A percentile compares a stretch with the other conserved stretches of the same genome.
phyloP scores from a whole-genome alignment of 805 yeast genomes.

The Tetrapisispora taiwanensis region DNA sequence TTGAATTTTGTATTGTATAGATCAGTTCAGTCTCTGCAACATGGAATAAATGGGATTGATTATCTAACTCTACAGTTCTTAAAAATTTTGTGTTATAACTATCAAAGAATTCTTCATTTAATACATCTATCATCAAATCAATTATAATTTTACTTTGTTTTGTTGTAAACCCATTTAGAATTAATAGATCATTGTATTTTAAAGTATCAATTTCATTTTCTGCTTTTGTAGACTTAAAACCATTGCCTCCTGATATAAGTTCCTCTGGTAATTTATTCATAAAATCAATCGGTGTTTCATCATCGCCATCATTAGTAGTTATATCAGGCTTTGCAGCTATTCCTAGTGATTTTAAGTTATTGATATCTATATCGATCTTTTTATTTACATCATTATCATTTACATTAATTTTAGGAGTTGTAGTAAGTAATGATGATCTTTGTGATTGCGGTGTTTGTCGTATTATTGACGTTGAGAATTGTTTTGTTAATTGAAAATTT shows the following conservation, averaged over 20 bases:
- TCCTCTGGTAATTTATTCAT: constrained; percentile 24
- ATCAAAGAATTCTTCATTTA: constrained; percentile 34
- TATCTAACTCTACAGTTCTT: constrained; percentile 59
- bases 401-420: not conserved
- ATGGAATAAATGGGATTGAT: constrained; percentile 78
- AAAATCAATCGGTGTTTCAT: constrained; percentile 8
- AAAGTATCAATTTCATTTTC: constrained; percentile 25
- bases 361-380: too few relatives aligned
- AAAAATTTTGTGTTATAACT: constrained; percentile 31
- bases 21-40: constrained; percentile 84
- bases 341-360: not conserved
- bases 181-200: constrained; percentile 11
- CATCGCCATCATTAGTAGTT: not conserved
- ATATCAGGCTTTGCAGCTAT: not conserved
- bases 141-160: constrained; percentile 19
- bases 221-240: constrained; percentile 22
- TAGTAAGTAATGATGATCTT: not conserved
- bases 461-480: not conserved
- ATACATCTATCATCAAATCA: constrained; percentile 28
- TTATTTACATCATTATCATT: not conserved
- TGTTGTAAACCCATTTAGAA: constrained; percentile 14
- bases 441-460: not conserved
- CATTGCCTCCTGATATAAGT: constrained; percentile 22
- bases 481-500: not conserved
- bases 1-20: constrained; percentile 62